Percentiles rank a stretch among this genome's conserved stretches.
phyloP scores from a whole-genome alignment of 2,329 filamentous ascomycete genomes.

The Gaeumannomyces tritici region DNA sequence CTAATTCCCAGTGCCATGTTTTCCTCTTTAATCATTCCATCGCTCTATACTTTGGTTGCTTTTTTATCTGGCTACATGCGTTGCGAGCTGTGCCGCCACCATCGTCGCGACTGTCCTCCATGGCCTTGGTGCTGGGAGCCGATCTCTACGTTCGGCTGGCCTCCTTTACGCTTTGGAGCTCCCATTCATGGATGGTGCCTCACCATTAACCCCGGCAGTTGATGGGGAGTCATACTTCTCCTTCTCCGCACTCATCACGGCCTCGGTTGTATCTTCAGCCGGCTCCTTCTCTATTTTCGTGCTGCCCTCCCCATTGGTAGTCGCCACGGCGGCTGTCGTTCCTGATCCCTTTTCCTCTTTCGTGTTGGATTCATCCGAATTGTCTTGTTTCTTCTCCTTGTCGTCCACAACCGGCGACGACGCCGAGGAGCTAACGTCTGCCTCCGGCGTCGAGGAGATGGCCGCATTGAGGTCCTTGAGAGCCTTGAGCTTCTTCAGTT shows the following conservation, averaged over 20 bases:
- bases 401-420: too few species aligned
- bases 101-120: too few species aligned
- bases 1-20: background rate
- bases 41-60: background rate
- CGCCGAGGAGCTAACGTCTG: background rate
- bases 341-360: background rate
- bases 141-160: background rate
- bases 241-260: background rate
- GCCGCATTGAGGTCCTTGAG: background rate
- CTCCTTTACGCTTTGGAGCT: background rate
- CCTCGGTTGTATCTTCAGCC: background rate
- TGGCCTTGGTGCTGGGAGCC: too few species aligned
- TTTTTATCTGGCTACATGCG: too few species aligned
- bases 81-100: too few species aligned
- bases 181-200: background rate
- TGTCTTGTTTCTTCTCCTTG: background rate
- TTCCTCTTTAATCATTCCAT: background rate
- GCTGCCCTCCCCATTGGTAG: background rate
- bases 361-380: background rate
- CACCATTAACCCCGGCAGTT: background rate
- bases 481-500: slow-evolving; percentile 3
- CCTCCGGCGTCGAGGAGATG: too few species aligned
- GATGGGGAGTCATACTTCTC: background rate
- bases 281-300: background rate
- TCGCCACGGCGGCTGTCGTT: background rate